Evolutionary conservation across 1,139 yeast species (phyloP).

Genomic region (Suhomyces coccinellae): DNA sequence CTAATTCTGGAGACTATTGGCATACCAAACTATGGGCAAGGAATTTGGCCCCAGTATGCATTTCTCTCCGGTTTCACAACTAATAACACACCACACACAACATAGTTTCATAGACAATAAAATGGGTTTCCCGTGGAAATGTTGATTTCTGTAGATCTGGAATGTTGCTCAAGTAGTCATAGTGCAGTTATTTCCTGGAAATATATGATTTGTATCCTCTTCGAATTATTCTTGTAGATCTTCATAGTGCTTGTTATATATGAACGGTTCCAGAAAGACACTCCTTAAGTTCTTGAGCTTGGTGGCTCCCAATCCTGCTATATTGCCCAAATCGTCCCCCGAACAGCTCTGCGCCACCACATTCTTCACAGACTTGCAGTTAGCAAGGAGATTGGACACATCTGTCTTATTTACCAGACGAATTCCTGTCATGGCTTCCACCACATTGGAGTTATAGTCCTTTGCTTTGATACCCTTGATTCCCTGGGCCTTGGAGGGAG

Average conservation of each 20-base stretch:
- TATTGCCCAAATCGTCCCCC: conserved; percentile 33
- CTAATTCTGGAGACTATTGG: too few species aligned
- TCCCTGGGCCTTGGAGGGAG: conserved; percentile 16
- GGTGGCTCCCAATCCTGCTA: conserved; percentile 59
- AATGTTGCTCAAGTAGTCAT: too few species aligned
- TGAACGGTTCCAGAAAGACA: conserved; percentile 55
- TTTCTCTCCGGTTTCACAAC: too few species aligned
- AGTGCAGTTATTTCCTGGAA: too few species aligned
- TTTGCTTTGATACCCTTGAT: conserved; percentile 16
- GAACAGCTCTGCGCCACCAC: conserved; percentile 33
- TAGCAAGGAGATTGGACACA: conserved; percentile 53
- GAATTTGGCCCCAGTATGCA: too few species aligned
- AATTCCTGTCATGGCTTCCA: conserved; percentile 52
- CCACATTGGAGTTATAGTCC: conserved; percentile 52
- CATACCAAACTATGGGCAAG: background rate
- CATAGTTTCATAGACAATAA: too few species aligned
- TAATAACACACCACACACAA: too few species aligned
- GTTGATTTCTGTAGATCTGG: too few species aligned
- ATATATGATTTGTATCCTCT: background rate
- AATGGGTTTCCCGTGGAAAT: too few species aligned
- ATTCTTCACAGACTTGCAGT: conserved; percentile 51
- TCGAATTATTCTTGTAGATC: conserved; percentile 1
- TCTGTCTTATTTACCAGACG: conserved; percentile 61
- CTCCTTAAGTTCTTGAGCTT: conserved; percentile 47
- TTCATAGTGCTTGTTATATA: conserved; percentile 34